phyloP scores from a whole-genome alignment of 306 rosid species.

The Corylus heterophylla region DNA sequence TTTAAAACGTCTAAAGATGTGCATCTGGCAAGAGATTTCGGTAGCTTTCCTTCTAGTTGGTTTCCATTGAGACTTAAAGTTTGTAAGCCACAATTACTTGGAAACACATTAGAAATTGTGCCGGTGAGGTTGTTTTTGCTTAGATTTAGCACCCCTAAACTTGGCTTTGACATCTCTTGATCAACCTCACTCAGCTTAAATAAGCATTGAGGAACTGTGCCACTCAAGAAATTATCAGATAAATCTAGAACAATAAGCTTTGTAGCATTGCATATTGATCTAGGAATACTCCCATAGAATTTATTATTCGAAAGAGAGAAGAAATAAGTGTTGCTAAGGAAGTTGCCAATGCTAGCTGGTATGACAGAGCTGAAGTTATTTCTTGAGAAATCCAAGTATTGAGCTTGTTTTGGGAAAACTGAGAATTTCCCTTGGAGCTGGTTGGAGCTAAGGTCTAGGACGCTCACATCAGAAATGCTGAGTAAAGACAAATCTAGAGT shows the following conservation, averaged over 20 bases:
- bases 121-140: too few species aligned
- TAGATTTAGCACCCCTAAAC: too few species aligned
- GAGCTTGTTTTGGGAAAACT: accelerated
- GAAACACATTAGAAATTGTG: slow-evolving; percentile 25
- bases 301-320: slow-evolving; percentile 9
- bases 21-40: neutral
- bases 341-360: slow-evolving; percentile 16
- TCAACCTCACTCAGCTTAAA: too few species aligned
- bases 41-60: slow-evolving; percentile 26
- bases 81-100: slow-evolving; percentile 1
- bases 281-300: slow-evolving; percentile 26
- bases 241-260: slow-evolving; percentile 35
- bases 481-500: too few species aligned
- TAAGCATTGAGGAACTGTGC: too few species aligned
- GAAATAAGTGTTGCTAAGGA: accelerated
- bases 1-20: slow-evolving; percentile 31
- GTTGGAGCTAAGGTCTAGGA: too few species aligned
- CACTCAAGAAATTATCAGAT: slow-evolving; percentile 17
- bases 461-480: too few species aligned
- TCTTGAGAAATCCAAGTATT: slow-evolving; percentile 36
- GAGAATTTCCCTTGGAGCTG: too few species aligned
- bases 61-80: slow-evolving; percentile 39
- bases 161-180: too few species aligned
- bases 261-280: slow-evolving; percentile 31
- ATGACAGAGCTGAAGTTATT: slow-evolving; percentile 37